phyloP scores from a whole-genome alignment of 169 alveolate species.

The Cyclospora cayetanensis region DNA sequence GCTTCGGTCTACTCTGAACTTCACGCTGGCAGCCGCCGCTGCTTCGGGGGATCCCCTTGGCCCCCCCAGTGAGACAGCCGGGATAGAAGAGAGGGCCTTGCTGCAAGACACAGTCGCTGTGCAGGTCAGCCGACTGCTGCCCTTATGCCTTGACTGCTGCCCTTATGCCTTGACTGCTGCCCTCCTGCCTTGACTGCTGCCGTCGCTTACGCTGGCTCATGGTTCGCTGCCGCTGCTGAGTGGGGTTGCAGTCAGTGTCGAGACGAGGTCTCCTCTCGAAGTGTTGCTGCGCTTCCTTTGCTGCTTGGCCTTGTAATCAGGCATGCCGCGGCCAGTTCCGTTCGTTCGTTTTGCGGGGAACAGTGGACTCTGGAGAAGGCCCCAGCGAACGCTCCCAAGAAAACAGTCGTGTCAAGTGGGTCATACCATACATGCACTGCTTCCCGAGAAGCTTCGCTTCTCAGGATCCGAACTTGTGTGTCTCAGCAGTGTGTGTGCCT shows the following conservation, averaged over 20 bases:
- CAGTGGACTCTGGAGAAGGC: too few species aligned
- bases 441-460: too few species aligned
- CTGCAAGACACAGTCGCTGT: neutral
- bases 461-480: too few species aligned
- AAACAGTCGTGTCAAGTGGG: too few species aligned
- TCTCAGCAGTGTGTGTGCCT: too few species aligned
- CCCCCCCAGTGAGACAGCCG: neutral
- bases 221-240: conserved; percentile 20
- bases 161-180: neutral
- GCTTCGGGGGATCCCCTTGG: too few species aligned
- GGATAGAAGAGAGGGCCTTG: neutral
- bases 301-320: too few species aligned
- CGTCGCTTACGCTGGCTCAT: conserved; percentile 1
- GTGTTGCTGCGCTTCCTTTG: too few species aligned
- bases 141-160: neutral
- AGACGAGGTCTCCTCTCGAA: neutral
- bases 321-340: too few species aligned
- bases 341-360: too few species aligned
- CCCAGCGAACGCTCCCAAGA: too few species aligned
- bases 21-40: neutral
- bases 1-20: neutral
- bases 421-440: too few species aligned
- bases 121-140: neutral
- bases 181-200: neutral
- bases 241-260: neutral